Evolutionary conservation across 495 filamentous ascomycete genomes (phyloP).

Genomic region (Sphaerosporella brunnea): DNA sequence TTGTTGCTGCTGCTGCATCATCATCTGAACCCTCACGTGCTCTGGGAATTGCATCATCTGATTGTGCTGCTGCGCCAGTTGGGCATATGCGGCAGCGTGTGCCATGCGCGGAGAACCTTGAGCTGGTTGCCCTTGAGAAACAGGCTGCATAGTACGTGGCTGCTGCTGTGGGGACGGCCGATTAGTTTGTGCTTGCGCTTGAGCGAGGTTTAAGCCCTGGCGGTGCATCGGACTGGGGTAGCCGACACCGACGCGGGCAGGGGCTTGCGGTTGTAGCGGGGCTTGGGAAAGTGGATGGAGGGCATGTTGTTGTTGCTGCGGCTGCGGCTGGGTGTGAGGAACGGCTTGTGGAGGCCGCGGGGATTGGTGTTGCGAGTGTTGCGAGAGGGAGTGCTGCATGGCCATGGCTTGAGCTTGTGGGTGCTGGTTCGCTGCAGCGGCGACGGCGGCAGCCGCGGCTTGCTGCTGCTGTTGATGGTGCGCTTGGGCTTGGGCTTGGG

Average conservation of each 20-base stretch:
- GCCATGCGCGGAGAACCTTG: no score
- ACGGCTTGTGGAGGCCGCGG: slow-evolving; percentile 1
- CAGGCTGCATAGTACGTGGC: not conserved
- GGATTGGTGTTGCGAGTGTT: slow-evolving; percentile 6
- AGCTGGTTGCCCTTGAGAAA: not conserved
- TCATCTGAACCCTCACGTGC: no score
- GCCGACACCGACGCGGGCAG: not conserved
- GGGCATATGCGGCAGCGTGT: no score
- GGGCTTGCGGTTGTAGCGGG: not conserved
- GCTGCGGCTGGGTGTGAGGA: slow-evolving; percentile 3
- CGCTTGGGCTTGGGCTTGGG: slow-evolving; percentile 23
- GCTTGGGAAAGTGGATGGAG: slow-evolving; percentile 2
- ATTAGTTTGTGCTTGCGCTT: no score
- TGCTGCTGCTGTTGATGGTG: slow-evolving; percentile 24
- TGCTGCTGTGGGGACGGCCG: no score
- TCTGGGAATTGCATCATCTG: no score
- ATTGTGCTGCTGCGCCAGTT: not conserved
- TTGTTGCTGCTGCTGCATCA: slow-evolving; percentile 10
- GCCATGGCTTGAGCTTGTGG: slow-evolving; percentile 5
- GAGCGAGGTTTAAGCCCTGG: no score
- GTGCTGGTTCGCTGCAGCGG: slow-evolving; percentile 21
- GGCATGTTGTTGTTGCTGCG: slow-evolving; percentile 11
- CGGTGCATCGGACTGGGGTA: not conserved
- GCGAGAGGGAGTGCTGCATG: slow-evolving; percentile 8
- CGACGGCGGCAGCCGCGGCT: slow-evolving; percentile 26